Evolutionary conservation across 108 stramenopile genomes (phyloP), one percentile per base, ranked within the genome.

Genomic region (Skeletonema grethae): DNA sequence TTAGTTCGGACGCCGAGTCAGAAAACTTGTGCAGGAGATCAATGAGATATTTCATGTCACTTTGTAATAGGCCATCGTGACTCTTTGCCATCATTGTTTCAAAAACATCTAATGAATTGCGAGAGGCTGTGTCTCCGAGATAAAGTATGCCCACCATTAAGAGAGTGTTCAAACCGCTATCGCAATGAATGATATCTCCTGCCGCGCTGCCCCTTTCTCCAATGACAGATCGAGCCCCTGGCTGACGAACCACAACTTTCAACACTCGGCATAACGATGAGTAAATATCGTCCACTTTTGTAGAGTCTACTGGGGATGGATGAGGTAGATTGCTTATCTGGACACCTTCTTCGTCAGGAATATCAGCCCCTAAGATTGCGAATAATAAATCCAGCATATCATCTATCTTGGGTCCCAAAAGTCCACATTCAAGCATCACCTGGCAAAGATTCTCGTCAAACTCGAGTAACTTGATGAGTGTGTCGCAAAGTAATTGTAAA

Each of bases 391-490:
- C 72, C 11, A 88, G 69, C 30, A 91, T 73, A 11, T 87, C 85
- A 61, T 89, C 84, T n/a, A 91, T 69, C 22, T 81, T 85, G 2
- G 72, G 64, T 56, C 86, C 84, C 24, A 92, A 66, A 8, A 86
- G 75, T 35, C 91, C 91, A 45, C 84, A 82, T 61, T 90, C 85
- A 11, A 89, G 75, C 72, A 95, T 88, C 0, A 89, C 70, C 18
- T 87, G 78, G 39, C 82, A 84, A 35, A 95, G 89, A 60, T 87
- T 79, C 57, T 87, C 87, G 69, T 97, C 97, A 56, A 97, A 96
- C 63, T 94, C 86, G 25, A 97, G 79, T 7, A 96, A 79, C 69
- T 94, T 96, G 61, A 93, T 90, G 11, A 97, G 61, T 9, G 95
- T 95, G 43, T 85, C 94, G 32, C 91, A 86, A 55, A 97, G 82